Evolutionary conservation across 2,329 filamentous ascomycete species (phyloP).

Genomic region (Gnomoniopsis sp.): DNA sequence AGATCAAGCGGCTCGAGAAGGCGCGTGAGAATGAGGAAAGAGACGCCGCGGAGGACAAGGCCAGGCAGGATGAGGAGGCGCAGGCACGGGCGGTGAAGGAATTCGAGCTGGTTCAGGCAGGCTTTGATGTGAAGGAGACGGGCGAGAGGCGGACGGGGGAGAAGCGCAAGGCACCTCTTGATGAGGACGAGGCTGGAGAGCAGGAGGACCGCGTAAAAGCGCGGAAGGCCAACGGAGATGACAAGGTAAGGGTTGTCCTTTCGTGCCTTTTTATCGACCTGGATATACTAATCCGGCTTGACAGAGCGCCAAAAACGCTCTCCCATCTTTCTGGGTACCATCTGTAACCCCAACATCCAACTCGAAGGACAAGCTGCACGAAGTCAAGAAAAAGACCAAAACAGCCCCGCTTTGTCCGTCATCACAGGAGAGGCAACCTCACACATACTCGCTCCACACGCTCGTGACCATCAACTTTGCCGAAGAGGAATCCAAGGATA

Average conservation of each 20-base stretch:
- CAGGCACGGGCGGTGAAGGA: conserved; percentile 68
- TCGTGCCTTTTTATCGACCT: not conserved
- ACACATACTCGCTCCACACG: conserved; percentile 73
- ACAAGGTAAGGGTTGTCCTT: conserved; percentile 52
- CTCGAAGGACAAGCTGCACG: conserved; percentile 52
- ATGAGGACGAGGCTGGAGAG: conserved; percentile 70
- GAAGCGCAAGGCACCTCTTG: conserved; percentile 77
- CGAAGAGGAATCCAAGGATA: conserved; percentile 57
- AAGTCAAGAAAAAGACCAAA: conserved; percentile 61
- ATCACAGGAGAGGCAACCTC: conserved; percentile 61
- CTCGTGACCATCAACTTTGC: conserved; percentile 76
- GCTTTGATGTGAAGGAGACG: conserved; percentile 39
- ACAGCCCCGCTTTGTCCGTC: conserved; percentile 72
- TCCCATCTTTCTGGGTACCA: conserved; percentile 93
- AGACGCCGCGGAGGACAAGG: conserved; percentile 59
- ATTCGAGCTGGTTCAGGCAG: conserved; percentile 83
- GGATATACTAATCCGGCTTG: conserved; percentile 10
- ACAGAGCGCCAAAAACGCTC: conserved; percentile 58
- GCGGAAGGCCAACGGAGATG: conserved; percentile 66
- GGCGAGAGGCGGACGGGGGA: conserved; percentile 36
- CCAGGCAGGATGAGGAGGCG: conserved; percentile 65
- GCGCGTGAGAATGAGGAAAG: conserved; percentile 57
- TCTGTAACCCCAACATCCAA: conserved; percentile 71
- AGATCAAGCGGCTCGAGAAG: conserved; percentile 78
- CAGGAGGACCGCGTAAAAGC: conserved; percentile 71